A percentile compares a stretch with the other conserved stretches of the same genome.
These are phyloP conservation scores for Kandelia obovata DNA, from an alignment of 345 rosid genomes.

Conservation along the genomic window DNA sequence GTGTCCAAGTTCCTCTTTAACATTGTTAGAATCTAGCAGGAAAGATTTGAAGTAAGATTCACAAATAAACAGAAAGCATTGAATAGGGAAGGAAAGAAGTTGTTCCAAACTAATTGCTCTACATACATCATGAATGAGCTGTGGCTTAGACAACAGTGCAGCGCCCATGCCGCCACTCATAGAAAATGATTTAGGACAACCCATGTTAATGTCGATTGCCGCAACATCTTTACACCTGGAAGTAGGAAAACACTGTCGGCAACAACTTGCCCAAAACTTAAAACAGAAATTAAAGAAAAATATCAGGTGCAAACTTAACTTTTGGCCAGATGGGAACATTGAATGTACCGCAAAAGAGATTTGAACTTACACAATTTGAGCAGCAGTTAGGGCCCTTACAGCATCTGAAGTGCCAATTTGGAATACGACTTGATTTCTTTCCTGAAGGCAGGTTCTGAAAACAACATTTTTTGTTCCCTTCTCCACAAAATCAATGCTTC, in stretches of 20 bases:
- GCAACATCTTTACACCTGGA: slow-evolving; percentile 83
- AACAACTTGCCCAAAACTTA: background rate
- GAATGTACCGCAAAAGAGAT: background rate
- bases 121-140: slow-evolving; percentile 82
- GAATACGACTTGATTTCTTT: slow-evolving; percentile 61
- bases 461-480: slow-evolving; percentile 74
- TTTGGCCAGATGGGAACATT: background rate
- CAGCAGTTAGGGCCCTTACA: slow-evolving; percentile 75
- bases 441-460: slow-evolving; percentile 73
- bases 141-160: slow-evolving; percentile 76
- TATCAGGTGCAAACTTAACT: background rate
- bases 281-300: background rate
- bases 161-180: slow-evolving; percentile 98
- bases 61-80: slow-evolving; percentile 8
- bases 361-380: slow-evolving; percentile 66
- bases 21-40: slow-evolving; percentile 65
- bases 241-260: slow-evolving; percentile 1
- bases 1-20: slow-evolving; percentile 74
- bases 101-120: slow-evolving; percentile 2
- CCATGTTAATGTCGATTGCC: slow-evolving; percentile 89
- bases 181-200: slow-evolving; percentile 92
- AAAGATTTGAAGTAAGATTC: slow-evolving; percentile 2
- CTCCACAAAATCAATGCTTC: slow-evolving; percentile 80
- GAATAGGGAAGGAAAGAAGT: background rate
- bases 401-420: slow-evolving; percentile 98